phyloP scores from a whole-genome alignment of 495 filamentous ascomycete species.

The Wilcoxina mikolae region DNA sequence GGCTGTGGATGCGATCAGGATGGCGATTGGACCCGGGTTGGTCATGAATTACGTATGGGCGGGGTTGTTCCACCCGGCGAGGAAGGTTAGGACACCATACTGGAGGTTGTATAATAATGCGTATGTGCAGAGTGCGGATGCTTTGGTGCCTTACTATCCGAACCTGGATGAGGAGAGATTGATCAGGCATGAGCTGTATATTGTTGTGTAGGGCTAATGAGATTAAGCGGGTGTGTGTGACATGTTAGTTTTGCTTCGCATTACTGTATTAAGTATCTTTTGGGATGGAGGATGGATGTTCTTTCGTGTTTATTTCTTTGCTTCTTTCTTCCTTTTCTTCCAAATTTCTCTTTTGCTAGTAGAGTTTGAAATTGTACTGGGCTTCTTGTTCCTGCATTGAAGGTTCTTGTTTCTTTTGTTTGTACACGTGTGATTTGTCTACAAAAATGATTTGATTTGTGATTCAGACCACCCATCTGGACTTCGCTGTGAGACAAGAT shows the following conservation, averaged over 20 bases:
- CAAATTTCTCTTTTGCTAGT: background rate
- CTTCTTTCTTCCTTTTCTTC: background rate
- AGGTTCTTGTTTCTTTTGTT: too few relatives aligned
- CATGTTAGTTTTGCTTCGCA: background rate
- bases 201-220: conserved; percentile 50
- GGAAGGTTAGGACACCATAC: conserved; percentile 84
- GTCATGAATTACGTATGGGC: conserved; percentile 98
- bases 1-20: conserved; percentile 88
- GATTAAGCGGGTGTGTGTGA: background rate
- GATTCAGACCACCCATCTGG: too few relatives aligned
- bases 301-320: background rate
- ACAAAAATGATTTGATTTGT: too few relatives aligned
- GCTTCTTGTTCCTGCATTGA: background rate
- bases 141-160: conserved; percentile 92
- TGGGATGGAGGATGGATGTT: background rate
- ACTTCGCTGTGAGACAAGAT: too few relatives aligned
- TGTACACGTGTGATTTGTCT: too few relatives aligned
- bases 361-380: background rate
- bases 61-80: conserved; percentile 87
- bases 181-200: conserved; percentile 61
- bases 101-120: conserved; percentile 93
- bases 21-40: conserved; percentile 78
- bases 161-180: conserved; percentile 58
- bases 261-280: background rate
- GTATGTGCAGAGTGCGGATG: conserved; percentile 87